Conservation (phyloP, 2,329 filamentous ascomycete genomes). For the Phialemonium atrogriseum region DNA sequence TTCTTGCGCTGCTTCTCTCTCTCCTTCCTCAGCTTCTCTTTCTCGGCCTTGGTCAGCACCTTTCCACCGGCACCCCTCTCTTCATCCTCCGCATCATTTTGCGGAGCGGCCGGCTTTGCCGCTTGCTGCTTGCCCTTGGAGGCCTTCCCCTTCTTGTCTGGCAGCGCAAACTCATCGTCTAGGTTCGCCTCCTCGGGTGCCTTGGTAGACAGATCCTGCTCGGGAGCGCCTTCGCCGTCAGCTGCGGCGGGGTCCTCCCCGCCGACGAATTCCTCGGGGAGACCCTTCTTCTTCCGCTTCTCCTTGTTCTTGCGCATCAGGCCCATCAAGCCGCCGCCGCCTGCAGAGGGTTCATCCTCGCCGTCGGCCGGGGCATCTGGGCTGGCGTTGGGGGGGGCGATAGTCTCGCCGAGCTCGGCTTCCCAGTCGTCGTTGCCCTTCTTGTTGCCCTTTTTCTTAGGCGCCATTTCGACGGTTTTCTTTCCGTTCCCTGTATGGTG, state of each 20-base stretch:
- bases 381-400: slow-evolving; percentile 47
- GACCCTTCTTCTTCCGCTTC: slow-evolving; percentile 86
- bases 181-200: slow-evolving; percentile 72
- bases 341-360: slow-evolving; percentile 44
- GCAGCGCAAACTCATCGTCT: slow-evolving; percentile 78
- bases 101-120: slow-evolving; percentile 36
- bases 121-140: slow-evolving; percentile 40
- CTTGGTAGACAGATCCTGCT: slow-evolving; percentile 51
- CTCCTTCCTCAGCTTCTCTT: slow-evolving; percentile 97
- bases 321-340: slow-evolving; percentile 65
- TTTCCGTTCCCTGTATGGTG: background rate
- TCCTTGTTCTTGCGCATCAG: slow-evolving; percentile 74
- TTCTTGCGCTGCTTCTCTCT: slow-evolving; percentile 97
- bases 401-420: slow-evolving; percentile 75
- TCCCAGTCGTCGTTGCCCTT: slow-evolving; percentile 93
- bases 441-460: slow-evolving; percentile 85
- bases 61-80: slow-evolving; percentile 51
- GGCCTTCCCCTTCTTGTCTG: slow-evolving; percentile 66
- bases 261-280: slow-evolving; percentile 63
- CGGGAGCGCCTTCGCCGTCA: slow-evolving; percentile 30
- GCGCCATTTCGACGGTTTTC: slow-evolving; percentile 57
- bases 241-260: slow-evolving; percentile 49
- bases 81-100: slow-evolving; percentile 37
- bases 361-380: slow-evolving; percentile 39
- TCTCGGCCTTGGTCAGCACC: slow-evolving; percentile 94